Base-by-base conservation (phyloP, 306 rosid species). In the Quercus ilex region DNA sequence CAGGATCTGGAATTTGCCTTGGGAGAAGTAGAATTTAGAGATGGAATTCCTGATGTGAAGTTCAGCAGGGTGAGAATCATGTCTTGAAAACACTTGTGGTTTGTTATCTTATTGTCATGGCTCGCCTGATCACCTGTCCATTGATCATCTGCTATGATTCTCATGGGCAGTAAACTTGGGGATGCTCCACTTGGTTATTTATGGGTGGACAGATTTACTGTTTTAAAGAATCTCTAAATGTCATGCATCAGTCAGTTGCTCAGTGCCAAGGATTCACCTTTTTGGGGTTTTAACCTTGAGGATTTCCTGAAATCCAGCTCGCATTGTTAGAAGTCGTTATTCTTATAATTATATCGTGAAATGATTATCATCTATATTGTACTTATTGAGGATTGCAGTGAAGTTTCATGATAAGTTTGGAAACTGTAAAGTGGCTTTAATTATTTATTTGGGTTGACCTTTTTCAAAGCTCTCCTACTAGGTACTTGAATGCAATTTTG, bases 1-100 rank as follows among this genome's bases (percentile, higher is more conserved):
- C 93, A 94, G 99, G 99, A 94, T 81, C 79, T 94, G 88, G 99
- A 94, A 76, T 91, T 89, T 69, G 93, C 93, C 75, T 81, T 94
- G 80, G 99, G 95, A 77, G 95, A 94, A 84, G 92, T 94, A 73
- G 95, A 90, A 74, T 90, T 91, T 75, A 90, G 82, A 87, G 91
- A 91, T 77, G 97, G 97, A 82, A 90, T 94, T 89, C 97, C 99
- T 57, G 92, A 92, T 85, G 90, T 94, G 75, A 94, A 92, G 87
- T 94, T 94, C 85, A 94, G 99, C 90, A 90, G 86, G 99, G 97
- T 90, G 83, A 89, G 92, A 79, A 53, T 80, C 77, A 64, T 81
- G 51, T 82, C 64, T 82, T 69, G 70, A 73, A 69, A 38, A 71
- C 11, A 75, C 55, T 64, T 59, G 33, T 71, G 69, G 73, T 80